Conservation (phyloP, 768 basidiomycete genomes). For the Suillus cothurnatus region DNA sequence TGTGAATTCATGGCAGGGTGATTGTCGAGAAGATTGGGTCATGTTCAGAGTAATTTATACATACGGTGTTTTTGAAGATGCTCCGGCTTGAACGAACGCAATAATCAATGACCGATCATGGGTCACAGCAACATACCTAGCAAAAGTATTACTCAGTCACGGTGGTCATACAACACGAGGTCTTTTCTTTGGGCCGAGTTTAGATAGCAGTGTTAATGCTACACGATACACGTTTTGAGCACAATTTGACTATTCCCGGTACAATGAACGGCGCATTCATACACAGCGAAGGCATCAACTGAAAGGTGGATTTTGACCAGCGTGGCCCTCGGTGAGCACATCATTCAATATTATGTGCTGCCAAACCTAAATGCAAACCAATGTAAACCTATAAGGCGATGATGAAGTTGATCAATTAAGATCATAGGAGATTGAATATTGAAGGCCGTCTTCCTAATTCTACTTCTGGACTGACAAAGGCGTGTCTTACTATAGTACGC, state of each 20-base stretch:
- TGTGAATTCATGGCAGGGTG: slow-evolving; percentile 1
- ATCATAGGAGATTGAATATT: not conserved
- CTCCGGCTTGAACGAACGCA: not conserved
- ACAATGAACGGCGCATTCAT: not conserved
- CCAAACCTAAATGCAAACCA: not conserved
- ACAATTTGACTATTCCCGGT: not conserved
- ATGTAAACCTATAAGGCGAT: not conserved
- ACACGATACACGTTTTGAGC: not conserved
- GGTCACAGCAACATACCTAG: not conserved
- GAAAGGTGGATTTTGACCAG: not conserved
- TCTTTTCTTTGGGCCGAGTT: not conserved
- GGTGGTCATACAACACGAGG: not conserved
- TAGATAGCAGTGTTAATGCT: not conserved
- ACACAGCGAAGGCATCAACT: not conserved
- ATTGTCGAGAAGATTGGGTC: not conserved
- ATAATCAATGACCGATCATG: not conserved
- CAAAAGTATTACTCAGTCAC: not conserved
- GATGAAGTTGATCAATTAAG: not conserved
- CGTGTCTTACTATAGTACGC: not conserved
- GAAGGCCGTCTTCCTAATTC: not conserved
- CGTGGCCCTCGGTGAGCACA: not conserved
- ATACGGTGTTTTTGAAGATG: too few relatives aligned
- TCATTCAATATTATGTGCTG: not conserved
- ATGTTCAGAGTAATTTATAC: not conserved
- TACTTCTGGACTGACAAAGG: not conserved